These are phyloP conservation scores for Eucalyptus tenuipes DNA, from an alignment of 345 rosid genomes.

Conservation along the genomic window DNA sequence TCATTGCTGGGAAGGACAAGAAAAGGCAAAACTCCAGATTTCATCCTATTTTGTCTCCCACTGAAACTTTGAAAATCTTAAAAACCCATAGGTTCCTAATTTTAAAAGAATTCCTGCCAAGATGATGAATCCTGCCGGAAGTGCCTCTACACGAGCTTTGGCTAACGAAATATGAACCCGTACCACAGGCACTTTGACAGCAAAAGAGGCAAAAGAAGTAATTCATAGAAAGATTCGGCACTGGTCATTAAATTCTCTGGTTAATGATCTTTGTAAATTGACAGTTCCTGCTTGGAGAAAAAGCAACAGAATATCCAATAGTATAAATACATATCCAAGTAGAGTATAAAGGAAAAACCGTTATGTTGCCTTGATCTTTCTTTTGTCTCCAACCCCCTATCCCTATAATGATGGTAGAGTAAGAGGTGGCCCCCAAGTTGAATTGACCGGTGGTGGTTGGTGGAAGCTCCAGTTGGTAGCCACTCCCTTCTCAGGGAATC, in stretches of 20 bases:
- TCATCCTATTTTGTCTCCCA: not conserved
- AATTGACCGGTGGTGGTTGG: not conserved
- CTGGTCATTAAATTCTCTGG: not conserved
- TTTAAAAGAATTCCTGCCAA: constrained; percentile 3
- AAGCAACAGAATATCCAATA: not conserved
- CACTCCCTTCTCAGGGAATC: not conserved
- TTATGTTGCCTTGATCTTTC: not conserved
- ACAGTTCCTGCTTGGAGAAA: not conserved
- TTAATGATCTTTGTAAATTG: not conserved
- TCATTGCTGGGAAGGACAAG: not conserved
- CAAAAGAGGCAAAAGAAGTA: constrained; percentile 1
- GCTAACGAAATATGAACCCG: not conserved
- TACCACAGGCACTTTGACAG: not conserved
- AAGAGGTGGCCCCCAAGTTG: constrained; percentile 2
- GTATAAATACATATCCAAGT: not conserved
- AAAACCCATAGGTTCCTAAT: not conserved
- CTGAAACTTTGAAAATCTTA: not conserved
- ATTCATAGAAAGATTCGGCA: not conserved
- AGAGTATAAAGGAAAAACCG: not conserved
- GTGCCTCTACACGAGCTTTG: constrained; percentile 3
- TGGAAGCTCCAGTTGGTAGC: not conserved
- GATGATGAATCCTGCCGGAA: not conserved
- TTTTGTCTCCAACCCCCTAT: not conserved
- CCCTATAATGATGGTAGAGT: constrained; percentile 3
- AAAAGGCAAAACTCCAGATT: not conserved